Percentiles rank a stretch among this genome's conserved stretches.
Evolutionary conservation across 225 moss, liverwort and hornwort genomes (phyloP).

Genomic region (Marchantia paleacea): DNA sequence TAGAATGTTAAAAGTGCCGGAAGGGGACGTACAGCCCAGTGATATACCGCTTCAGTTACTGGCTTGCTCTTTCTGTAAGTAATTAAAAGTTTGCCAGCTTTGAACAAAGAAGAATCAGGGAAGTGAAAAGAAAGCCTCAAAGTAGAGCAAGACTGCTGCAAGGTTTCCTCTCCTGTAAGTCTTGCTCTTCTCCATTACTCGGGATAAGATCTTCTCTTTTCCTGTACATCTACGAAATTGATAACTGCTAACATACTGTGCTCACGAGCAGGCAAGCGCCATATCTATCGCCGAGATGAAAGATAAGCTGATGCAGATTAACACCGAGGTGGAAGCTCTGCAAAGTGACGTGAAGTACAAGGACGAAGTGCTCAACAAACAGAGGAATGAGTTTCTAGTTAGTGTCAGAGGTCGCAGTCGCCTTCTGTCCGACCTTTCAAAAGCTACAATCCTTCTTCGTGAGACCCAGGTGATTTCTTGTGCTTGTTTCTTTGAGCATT

Average conservation of each 20-base stretch:
- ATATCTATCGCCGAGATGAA: constrained; percentile 68
- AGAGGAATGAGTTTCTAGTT: constrained; percentile 34
- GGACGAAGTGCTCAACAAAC: constrained; percentile 53
- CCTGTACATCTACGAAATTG: not conserved
- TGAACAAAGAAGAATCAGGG: too few species aligned
- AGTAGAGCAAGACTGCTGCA: not conserved
- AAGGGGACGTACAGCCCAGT: not conserved
- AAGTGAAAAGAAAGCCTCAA: too few species aligned
- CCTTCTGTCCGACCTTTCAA: constrained; percentile 53
- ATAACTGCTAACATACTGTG: not conserved
- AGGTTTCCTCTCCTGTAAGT: too few species aligned
- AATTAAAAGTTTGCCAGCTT: too few species aligned
- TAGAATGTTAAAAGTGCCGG: not conserved
- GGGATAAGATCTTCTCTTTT: not conserved
- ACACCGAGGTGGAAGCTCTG: constrained; percentile 60
- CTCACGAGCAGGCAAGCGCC: constrained; percentile 42
- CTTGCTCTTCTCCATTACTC: too few species aligned
- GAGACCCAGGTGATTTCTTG: constrained; percentile 45
- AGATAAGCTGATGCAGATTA: constrained; percentile 52
- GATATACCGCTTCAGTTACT: not conserved
- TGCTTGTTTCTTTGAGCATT: too few species aligned
- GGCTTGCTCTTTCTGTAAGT: not conserved
- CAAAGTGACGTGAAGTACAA: constrained; percentile 61
- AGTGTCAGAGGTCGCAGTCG: constrained; percentile 40
- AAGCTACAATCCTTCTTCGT: constrained; percentile 34